These are phyloP conservation scores for Talaromyces borbonicus DNA, from an alignment of 495 filamentous ascomycete species.

Conservation along the genomic window DNA sequence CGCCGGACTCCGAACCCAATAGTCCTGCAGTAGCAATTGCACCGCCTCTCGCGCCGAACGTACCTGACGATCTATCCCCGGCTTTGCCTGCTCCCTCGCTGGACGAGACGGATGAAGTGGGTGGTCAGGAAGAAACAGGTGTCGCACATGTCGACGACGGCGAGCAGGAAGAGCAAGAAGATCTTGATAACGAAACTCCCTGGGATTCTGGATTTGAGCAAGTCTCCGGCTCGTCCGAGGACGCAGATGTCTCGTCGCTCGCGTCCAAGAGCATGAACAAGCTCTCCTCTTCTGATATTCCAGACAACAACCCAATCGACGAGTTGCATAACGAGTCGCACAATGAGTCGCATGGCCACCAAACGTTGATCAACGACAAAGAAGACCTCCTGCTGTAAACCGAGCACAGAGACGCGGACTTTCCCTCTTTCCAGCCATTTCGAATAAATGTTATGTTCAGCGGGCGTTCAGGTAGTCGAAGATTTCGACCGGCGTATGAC, in stretches of 20 bases:
- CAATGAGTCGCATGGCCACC: too few relatives aligned
- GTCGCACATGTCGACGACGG: background rate
- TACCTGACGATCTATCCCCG: background rate
- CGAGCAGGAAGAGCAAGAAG: too few relatives aligned
- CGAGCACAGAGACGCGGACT: too few relatives aligned
- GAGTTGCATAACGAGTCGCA: background rate
- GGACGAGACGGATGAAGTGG: background rate
- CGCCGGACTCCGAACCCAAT: conserved; percentile 39
- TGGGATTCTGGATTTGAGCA: conserved; percentile 7
- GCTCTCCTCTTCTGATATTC: background rate
- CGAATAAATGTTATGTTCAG: conserved; percentile 5
- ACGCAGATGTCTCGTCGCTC: conserved; percentile 1
- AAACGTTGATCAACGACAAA: too few relatives aligned
- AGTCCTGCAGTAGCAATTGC: conserved; percentile 23
- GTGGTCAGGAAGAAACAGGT: background rate
- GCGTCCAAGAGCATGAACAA: conserved; percentile 14
- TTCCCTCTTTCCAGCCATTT: too few relatives aligned
- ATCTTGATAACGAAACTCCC: background rate
- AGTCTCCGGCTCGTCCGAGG: background rate
- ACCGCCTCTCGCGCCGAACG: background rate
- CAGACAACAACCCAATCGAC: background rate
- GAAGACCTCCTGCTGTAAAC: conserved; percentile 4
- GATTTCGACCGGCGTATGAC: too few relatives aligned
- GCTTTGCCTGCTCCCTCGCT: background rate
- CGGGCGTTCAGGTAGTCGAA: conserved; percentile 3